A percentile compares a stretch with the other conserved stretches of the same genome.
These are phyloP conservation scores for Castanea mollissima DNA, from an alignment of 306 rosid species.

Conservation along the genomic window DNA sequence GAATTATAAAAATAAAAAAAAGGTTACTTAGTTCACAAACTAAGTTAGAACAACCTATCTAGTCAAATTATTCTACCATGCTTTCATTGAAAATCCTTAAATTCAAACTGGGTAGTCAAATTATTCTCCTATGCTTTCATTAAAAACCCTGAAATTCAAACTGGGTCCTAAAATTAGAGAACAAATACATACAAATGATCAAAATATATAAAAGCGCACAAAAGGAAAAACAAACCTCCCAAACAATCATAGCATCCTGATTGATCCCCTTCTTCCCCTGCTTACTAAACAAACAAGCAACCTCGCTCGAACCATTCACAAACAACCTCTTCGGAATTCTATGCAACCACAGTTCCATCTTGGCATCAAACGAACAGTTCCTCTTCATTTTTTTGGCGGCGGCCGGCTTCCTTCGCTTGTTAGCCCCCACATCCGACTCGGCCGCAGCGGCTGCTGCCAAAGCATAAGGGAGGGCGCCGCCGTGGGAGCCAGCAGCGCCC, in stretches of 20 bases:
- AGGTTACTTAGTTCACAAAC: too few relatives aligned
- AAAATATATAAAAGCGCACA: too few relatives aligned
- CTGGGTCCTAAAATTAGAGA: too few relatives aligned
- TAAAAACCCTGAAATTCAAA: too few relatives aligned
- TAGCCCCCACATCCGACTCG: slow-evolving; percentile 32
- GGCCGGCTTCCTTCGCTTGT: slow-evolving; percentile 34
- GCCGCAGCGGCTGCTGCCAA: background rate
- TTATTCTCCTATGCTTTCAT: too few relatives aligned
- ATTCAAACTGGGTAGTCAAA: too few relatives aligned
- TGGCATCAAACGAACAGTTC: slow-evolving; percentile 31
- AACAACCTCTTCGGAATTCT: slow-evolving; percentile 60
- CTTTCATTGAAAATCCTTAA: too few relatives aligned
- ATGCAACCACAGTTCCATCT: slow-evolving; percentile 45
- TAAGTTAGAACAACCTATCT: too few relatives aligned
- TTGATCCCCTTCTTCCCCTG: slow-evolving; percentile 74
- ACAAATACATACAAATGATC: too few relatives aligned
- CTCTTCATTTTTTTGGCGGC: slow-evolving; percentile 30
- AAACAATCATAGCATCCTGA: slow-evolving; percentile 87
- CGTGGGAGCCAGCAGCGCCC: background rate
- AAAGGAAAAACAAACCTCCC: slow-evolving; percentile 64
- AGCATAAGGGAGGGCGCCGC: slow-evolving; percentile 28
- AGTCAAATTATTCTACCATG: too few relatives aligned
- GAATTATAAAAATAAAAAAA: too few relatives aligned
- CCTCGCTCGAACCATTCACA: slow-evolving; percentile 58
- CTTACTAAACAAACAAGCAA: slow-evolving; percentile 58